Percentiles rank a stretch among this genome's conserved stretches.
phyloP scores from a whole-genome alignment of 1,284 basidiomycete genomes.

The Coniferiporia weirii region DNA sequence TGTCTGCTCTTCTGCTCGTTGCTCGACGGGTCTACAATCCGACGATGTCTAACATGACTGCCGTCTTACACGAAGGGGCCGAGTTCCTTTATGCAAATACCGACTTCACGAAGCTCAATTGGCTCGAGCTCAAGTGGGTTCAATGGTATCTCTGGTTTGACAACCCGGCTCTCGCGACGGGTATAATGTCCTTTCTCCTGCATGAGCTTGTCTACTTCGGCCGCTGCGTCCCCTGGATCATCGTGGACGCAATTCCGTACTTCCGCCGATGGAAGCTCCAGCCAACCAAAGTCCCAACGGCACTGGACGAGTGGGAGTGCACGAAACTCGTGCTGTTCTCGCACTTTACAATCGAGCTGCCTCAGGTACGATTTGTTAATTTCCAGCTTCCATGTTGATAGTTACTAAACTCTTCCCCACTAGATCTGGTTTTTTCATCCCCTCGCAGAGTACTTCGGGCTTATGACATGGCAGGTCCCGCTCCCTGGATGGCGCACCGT shows the following conservation, averaged over 20 bases:
- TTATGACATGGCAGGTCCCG: constrained; percentile 90
- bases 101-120: constrained; percentile 65
- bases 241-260: constrained; percentile 91
- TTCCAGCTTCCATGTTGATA: background rate
- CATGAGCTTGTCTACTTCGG: constrained; percentile 99
- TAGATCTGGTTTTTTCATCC: constrained; percentile 98
- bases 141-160: constrained; percentile 83
- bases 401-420: background rate
- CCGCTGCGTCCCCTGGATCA: constrained; percentile 91
- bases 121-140: constrained; percentile 77
- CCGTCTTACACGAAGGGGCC: constrained; percentile 19
- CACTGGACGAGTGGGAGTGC: constrained; percentile 90
- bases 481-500: constrained; percentile 74
- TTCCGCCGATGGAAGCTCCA: constrained; percentile 96
- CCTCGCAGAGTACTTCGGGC: constrained; percentile 83
- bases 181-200: constrained; percentile 88
- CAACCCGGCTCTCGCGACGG: constrained; percentile 92
- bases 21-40: too few relatives aligned
- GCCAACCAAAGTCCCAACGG: constrained; percentile 76
- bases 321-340: constrained; percentile 93
- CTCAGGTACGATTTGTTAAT: constrained; percentile 53
- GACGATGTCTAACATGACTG: constrained; percentile 31
- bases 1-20: too few relatives aligned
- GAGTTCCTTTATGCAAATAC: constrained; percentile 50
- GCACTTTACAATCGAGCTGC: constrained; percentile 95